These are phyloP conservation scores for Achaetomium macrosporum DNA, from an alignment of 2,329 filamentous ascomycete genomes.

Conservation along the genomic window DNA sequence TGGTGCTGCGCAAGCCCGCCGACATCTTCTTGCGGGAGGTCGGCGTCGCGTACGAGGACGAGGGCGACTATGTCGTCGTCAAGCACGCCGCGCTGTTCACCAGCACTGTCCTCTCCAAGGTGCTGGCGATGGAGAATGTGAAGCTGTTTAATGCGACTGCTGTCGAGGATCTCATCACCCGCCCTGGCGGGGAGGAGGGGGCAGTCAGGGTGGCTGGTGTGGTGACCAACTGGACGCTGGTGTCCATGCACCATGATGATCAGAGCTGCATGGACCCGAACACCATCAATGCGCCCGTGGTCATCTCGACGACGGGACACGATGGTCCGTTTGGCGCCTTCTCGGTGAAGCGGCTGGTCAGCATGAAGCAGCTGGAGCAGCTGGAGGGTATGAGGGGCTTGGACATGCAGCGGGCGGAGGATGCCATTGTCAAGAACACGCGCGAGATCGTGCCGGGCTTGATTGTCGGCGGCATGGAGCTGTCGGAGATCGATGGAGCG, in stretches of 20 bases:
- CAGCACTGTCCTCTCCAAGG: constrained; percentile 75
- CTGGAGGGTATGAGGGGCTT: constrained; percentile 89
- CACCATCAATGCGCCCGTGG: constrained; percentile 86
- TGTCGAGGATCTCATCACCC: constrained; percentile 89
- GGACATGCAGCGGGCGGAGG: constrained; percentile 87
- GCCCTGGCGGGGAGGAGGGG: constrained; percentile 45
- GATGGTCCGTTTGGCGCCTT: constrained; percentile 90
- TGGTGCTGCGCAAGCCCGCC: constrained; percentile 92
- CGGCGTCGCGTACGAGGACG: constrained; percentile 80
- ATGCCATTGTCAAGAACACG: constrained; percentile 88
- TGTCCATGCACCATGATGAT: constrained; percentile 80
- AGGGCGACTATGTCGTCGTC: constrained; percentile 83
- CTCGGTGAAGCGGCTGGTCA: constrained; percentile 82
- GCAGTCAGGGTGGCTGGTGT: constrained; percentile 74
- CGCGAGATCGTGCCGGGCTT: constrained; percentile 82
- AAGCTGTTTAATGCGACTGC: constrained; percentile 95
- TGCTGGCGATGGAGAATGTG: constrained; percentile 79
- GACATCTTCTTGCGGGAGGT: constrained; percentile 77
- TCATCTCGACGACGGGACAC: constrained; percentile 87
- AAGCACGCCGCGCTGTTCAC: constrained; percentile 94
- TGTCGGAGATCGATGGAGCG: constrained; percentile 83
- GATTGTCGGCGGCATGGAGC: constrained; percentile 92
- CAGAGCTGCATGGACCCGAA: constrained; percentile 97
- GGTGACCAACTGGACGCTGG: constrained; percentile 93
- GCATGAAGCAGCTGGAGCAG: constrained; percentile 76